Percentiles rank a stretch among this genome's conserved stretches.
Conservation (phyloP, 805 yeast genomes). For the Sugiyamaella marilandica region DNA sequence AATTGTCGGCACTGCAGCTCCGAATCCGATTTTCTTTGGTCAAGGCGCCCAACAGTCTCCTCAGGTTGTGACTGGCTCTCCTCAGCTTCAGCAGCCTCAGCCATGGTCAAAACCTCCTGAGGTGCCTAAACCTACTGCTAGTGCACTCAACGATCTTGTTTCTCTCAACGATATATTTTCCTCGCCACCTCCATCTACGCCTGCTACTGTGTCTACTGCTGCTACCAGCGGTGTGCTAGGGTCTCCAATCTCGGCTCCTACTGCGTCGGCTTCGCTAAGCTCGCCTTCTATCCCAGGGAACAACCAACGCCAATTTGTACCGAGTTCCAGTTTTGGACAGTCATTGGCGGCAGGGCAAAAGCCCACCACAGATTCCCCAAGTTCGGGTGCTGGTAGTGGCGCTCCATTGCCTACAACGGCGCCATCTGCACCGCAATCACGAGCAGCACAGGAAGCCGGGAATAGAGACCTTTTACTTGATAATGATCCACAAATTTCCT, state of each 20-base stretch:
- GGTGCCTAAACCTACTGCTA: conserved; percentile 13
- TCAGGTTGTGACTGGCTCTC: conserved; percentile 2
- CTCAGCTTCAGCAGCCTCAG: conserved; percentile 2
- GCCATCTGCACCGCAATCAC: conserved; percentile 11
- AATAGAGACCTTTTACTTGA: conserved; percentile 51
- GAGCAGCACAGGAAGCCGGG: conserved; percentile 27
- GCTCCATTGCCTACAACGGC: conserved; percentile 18
- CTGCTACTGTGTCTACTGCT: conserved; percentile 16
- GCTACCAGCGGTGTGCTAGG: background rate
- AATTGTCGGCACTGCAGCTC: conserved; percentile 9
- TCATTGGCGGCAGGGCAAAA: conserved; percentile 39
- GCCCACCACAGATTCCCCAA: conserved; percentile 12
- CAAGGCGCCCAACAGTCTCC: conserved; percentile 9
- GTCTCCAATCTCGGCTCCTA: conserved; percentile 26
- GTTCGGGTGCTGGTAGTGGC: conserved; percentile 33
- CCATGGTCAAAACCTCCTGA: conserved; percentile 10
- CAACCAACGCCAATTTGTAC: conserved; percentile 49
- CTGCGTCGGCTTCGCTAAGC: conserved; percentile 5
- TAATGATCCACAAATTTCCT: conserved; percentile 49
- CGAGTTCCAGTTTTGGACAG: conserved; percentile 85
- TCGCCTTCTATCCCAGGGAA: too few species aligned
- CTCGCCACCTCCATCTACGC: conserved; percentile 38
- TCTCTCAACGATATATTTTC: conserved; percentile 54
- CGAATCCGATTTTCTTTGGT: conserved; percentile 14
- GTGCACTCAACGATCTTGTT: conserved; percentile 31